Conservation (phyloP, 2,329 filamentous ascomycete species). For the Aspergillus terreus region DNA sequence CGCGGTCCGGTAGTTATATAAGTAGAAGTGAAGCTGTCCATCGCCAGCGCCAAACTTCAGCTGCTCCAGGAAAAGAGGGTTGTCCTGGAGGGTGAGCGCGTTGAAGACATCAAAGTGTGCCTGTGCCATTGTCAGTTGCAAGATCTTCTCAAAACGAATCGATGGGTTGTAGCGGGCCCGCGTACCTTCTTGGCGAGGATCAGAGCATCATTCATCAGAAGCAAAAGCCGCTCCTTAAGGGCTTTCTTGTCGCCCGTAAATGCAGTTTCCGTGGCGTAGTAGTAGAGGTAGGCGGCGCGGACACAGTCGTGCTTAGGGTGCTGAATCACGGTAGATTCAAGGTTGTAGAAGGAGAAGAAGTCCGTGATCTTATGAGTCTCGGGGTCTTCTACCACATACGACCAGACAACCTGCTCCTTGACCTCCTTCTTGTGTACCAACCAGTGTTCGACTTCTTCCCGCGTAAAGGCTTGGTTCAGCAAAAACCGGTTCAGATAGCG, state of each 20-base stretch:
- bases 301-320: constrained; percentile 73
- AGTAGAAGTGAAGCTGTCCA: constrained; percentile 91
- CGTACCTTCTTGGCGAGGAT: constrained; percentile 75
- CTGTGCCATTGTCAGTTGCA: constrained; percentile 26
- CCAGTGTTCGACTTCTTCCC: constrained; percentile 85
- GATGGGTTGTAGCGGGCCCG: background rate
- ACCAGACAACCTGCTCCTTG: constrained; percentile 83
- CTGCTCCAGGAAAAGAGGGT: constrained; percentile 85
- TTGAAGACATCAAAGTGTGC: constrained; percentile 94
- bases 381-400: constrained; percentile 78
- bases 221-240: constrained; percentile 75
- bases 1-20: constrained; percentile 93
- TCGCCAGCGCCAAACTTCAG: constrained; percentile 95
- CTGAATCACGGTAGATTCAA: constrained; percentile 88
- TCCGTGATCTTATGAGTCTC: constrained; percentile 80
- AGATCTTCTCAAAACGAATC: background rate
- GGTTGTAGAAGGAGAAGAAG: constrained; percentile 94
- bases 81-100: constrained; percentile 88
- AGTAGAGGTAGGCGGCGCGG: constrained; percentile 91
- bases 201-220: constrained; percentile 77
- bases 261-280: constrained; percentile 84
- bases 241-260: constrained; percentile 55
- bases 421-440: constrained; percentile 66
- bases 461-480: constrained; percentile 75
- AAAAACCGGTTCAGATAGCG: constrained; percentile 78